Evolutionary conservation across 1,139 yeast species (phyloP).

Genomic region (Nematodospora anomalae): DNA sequence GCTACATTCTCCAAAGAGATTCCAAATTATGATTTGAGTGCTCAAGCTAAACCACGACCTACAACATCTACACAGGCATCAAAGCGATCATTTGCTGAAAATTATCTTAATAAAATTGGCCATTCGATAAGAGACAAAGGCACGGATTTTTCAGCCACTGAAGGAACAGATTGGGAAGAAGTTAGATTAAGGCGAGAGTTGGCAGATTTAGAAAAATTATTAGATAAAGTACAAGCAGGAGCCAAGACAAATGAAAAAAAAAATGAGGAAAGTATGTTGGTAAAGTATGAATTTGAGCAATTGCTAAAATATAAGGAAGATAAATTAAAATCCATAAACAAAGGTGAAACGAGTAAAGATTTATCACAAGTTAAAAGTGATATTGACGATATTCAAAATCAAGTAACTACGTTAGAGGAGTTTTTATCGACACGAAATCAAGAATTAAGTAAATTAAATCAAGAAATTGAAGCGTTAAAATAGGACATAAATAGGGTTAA

Average conservation of each 20-base stretch:
- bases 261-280: slow-evolving; percentile 31
- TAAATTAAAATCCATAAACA: slow-evolving; percentile 17
- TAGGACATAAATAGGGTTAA: slow-evolving; percentile 7
- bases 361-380: slow-evolving; percentile 52
- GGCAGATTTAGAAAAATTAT: slow-evolving; percentile 65
- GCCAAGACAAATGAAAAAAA: slow-evolving; percentile 30
- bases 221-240: slow-evolving; percentile 57
- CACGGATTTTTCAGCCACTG: slow-evolving; percentile 72
- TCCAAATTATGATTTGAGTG: slow-evolving; percentile 69
- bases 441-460: slow-evolving; percentile 49
- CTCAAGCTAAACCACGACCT: slow-evolving; percentile 39
- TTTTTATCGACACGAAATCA: slow-evolving; percentile 51
- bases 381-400: slow-evolving; percentile 62
- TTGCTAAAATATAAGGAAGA: slow-evolving; percentile 69
- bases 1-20: slow-evolving; percentile 88
- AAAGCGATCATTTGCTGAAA: slow-evolving; percentile 38
- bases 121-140: slow-evolving; percentile 57
- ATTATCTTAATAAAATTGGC: slow-evolving; percentile 41
- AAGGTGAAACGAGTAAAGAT: slow-evolving; percentile 21
- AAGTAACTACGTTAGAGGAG: slow-evolving; percentile 59
- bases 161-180: slow-evolving; percentile 85
- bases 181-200: slow-evolving; percentile 80
- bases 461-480: slow-evolving; percentile 37
- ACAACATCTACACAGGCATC: slow-evolving; percentile 16
- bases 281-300: slow-evolving; percentile 78